Conservation (phyloP, 2,329 filamentous ascomycete genomes). For the Diplodia sapinea region DNA sequence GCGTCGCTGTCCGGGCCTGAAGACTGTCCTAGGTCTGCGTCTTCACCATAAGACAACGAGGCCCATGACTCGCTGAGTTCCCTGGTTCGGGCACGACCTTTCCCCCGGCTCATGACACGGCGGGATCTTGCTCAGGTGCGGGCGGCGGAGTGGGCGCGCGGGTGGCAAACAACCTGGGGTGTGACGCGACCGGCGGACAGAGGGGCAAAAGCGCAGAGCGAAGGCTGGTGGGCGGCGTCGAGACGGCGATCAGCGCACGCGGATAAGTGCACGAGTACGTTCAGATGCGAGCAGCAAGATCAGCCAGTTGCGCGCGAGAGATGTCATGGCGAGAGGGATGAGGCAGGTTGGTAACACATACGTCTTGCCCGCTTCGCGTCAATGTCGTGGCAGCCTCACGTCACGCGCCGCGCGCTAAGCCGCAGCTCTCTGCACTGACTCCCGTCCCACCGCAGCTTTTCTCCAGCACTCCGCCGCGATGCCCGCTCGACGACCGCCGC, state of each 20-base stretch:
- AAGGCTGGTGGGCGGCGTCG: neutral
- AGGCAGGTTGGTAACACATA: neutral
- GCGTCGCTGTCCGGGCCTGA: constrained; percentile 10
- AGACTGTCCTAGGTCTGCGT: constrained; percentile 35
- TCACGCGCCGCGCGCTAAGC: constrained; percentile 22
- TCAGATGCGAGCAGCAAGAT: constrained; percentile 3
- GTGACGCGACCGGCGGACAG: constrained; percentile 17
- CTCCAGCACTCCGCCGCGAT: constrained; percentile 37
- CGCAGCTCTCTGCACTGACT: constrained; percentile 9
- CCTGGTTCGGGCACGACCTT: constrained; percentile 34
- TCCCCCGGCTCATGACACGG: constrained; percentile 17
- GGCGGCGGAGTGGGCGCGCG: neutral
- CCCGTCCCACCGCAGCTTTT: neutral
- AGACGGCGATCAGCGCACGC: neutral
- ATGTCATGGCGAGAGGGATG: constrained; percentile 5
- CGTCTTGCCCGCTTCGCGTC: constrained; percentile 1
- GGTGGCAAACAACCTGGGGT: constrained; percentile 10
- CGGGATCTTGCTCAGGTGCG: constrained; percentile 1
- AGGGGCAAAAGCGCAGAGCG: constrained; percentile 12
- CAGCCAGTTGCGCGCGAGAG: neutral
- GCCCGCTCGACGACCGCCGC: constrained; percentile 41
- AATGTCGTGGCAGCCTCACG: constrained; percentile 16
- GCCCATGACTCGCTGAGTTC: constrained; percentile 43
- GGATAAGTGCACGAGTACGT: constrained; percentile 2
- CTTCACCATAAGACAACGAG: constrained; percentile 38